Percentiles rank a stretch among this genome's conserved stretches.
Evolutionary conservation across 2,329 filamentous ascomycete genomes (phyloP).

Genomic region (Fusarium nematophilum): DNA sequence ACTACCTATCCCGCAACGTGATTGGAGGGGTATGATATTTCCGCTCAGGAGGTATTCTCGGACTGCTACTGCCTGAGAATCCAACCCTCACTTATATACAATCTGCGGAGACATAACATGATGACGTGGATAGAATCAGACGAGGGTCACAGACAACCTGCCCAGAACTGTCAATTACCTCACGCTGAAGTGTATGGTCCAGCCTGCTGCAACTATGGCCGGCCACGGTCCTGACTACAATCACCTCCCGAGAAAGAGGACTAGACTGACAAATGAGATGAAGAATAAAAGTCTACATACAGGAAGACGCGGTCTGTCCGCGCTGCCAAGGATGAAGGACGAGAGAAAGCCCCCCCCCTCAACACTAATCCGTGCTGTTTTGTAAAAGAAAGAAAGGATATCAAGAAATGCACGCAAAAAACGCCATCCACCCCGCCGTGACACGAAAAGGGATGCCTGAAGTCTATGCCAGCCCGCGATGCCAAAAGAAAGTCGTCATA

Average conservation of each 20-base stretch:
- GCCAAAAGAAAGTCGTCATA: conserved; percentile 48
- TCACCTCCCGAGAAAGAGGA: not conserved
- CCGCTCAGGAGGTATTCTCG: not conserved
- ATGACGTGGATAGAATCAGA: not conserved
- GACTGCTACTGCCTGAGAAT: not conserved
- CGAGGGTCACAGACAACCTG: not conserved
- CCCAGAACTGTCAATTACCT: not conserved
- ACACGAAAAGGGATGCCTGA: conserved; percentile 43
- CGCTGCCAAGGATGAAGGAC: conserved; percentile 15
- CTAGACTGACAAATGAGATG: conserved; percentile 12
- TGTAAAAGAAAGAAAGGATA: conserved; percentile 44
- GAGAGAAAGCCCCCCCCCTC: conserved; percentile 12
- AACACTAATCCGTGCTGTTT: conserved; percentile 40
- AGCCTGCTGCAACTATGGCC: not conserved
- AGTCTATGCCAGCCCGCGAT: conserved; percentile 53
- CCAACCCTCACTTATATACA: too few species aligned
- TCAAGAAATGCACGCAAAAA: conserved; percentile 46
- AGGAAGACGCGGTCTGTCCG: conserved; percentile 33
- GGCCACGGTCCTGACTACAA: not conserved
- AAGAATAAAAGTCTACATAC: conserved; percentile 41
- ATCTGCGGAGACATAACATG: not conserved
- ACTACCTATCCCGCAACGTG: not conserved
- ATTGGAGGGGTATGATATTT: conserved; percentile 2
- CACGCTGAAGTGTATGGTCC: not conserved
- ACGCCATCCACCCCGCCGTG: conserved; percentile 48